phyloP scores from a whole-genome alignment of 768 basidiomycete species.

The Coprinopsis marcescibilis region DNA sequence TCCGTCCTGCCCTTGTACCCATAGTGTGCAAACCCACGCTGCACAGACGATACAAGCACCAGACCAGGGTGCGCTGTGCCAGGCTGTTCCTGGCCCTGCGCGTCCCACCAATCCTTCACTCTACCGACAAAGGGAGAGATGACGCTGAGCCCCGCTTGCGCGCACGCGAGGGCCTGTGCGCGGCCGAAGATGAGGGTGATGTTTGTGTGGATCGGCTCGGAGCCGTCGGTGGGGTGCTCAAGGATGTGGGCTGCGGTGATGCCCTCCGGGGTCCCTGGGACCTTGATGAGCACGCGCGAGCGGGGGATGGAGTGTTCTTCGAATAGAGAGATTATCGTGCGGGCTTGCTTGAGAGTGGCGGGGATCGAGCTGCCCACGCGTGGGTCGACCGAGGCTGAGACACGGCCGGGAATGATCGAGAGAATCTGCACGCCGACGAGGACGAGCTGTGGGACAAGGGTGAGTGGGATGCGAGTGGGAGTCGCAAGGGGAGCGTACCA shows the following conservation, averaged over 20 bases:
- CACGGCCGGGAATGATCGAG: slow-evolving; percentile 27
- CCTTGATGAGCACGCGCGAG: slow-evolving; percentile 28
- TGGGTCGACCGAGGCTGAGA: slow-evolving; percentile 32
- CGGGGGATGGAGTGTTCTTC: slow-evolving; percentile 25
- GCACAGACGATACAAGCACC: slow-evolving; percentile 24
- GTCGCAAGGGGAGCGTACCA: too few relatives aligned
- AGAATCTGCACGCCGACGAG: slow-evolving; percentile 28
- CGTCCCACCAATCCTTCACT: slow-evolving; percentile 34
- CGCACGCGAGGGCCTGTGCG: slow-evolving; percentile 31
- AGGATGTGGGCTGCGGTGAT: slow-evolving; percentile 27
- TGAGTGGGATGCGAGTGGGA: too few relatives aligned
- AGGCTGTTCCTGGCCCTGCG: background rate
- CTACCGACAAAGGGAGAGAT: slow-evolving; percentile 34
- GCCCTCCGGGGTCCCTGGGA: slow-evolving; percentile 29
- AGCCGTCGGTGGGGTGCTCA: slow-evolving; percentile 14
- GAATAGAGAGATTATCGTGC: slow-evolving; percentile 22
- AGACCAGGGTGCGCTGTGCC: slow-evolving; percentile 23
- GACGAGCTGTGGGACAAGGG: too few relatives aligned
- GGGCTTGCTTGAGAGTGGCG: slow-evolving; percentile 23
- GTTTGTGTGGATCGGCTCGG: slow-evolving; percentile 26
- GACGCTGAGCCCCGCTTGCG: slow-evolving; percentile 28
- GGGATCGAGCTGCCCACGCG: slow-evolving; percentile 24
- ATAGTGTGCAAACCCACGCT: slow-evolving; percentile 18
- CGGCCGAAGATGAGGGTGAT: slow-evolving; percentile 31
- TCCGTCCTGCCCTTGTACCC: slow-evolving; percentile 19